phyloP scores from a whole-genome alignment of 805 yeast genomes.

The Schwanniomyces occidentalis region DNA sequence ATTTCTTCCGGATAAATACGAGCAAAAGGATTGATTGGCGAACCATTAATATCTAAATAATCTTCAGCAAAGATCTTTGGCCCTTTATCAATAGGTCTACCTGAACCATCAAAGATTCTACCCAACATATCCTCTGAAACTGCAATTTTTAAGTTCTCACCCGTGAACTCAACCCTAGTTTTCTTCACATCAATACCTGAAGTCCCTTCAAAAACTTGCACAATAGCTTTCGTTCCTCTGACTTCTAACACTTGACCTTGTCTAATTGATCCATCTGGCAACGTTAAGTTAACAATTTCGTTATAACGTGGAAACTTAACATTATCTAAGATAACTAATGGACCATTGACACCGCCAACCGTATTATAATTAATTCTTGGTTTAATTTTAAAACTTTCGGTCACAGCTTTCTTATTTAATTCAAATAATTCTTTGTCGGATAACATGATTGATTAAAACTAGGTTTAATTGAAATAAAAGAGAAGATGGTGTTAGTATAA shows the following conservation, averaged over 20 bases:
- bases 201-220: conserved; percentile 99
- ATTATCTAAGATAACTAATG: conserved; percentile 71
- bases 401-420: conserved; percentile 87
- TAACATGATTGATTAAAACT: conserved; percentile 25
- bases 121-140: conserved; percentile 98
- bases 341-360: conserved; percentile 98
- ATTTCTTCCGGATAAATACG: conserved; percentile 99
- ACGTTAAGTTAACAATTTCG: conserved; percentile 94
- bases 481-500: conserved; percentile 2
- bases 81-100: conserved; percentile 97
- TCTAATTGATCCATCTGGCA: conserved; percentile 92
- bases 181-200: conserved; percentile 98
- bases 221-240: conserved; percentile 94
- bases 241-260: conserved; percentile 99
- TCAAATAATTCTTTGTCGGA: conserved; percentile 54
- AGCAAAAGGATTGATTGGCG: conserved; percentile 97
- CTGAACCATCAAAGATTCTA: conserved; percentile 98
- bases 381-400: conserved; percentile 85
- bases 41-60: conserved; percentile 96
- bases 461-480: conserved; percentile 1
- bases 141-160: conserved; percentile 87
- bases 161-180: conserved; percentile 96
- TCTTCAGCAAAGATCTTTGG: conserved; percentile 99
- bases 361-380: conserved; percentile 94
- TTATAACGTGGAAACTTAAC: conserved; percentile 69